Evolutionary conservation across 768 basidiomycete species (phyloP), one percentile per base, ranked within the genome.

Genomic region (Daedaleopsis sinensis): DNA sequence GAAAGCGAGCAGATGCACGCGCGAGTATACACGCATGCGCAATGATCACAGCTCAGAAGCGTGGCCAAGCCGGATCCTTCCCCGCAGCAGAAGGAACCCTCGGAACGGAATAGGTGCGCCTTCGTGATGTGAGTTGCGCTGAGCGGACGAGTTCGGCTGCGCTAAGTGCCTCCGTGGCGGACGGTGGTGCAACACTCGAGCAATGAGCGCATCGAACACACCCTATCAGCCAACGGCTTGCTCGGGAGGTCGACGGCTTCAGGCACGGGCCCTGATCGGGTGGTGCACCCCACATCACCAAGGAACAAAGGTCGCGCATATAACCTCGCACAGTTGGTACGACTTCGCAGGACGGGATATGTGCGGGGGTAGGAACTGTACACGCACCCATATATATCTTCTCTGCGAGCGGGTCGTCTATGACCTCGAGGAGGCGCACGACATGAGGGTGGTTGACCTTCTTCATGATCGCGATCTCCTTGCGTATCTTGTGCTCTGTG

Each of bases 401-500:
- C 68, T 92, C 89, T 52, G 85, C 84, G 65, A 90, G 82, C 46
- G 87, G 84, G 75, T 98, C 97, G 74, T 98, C 96, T 63, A 99
- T 96, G 71, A 98, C 94, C 74, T 98, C 95, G 67, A 87, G 86
- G 58, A 99, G 82, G 64, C 89, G 82, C 12, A 98, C 94, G 60
- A 97, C 88, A 72, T 97, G 89, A 0, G 91, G 89, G 70, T 97
- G 94, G 50, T 88, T 79, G 69, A 93, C 90, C 72, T 97, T 96
- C 80, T 98, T 98, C 93, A 99, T 97, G 74, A 98, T 96, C 2
- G 97, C 97, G 61, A 98, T 95, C 77, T 98, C 96, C 74, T 88
- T 89, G 66, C 87, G 82, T 63, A 97, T 94, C 77, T 94, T 93
- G 64, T 86, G 82, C 71, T 94, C 93, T 35, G 86, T 86, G 23